Conservation (phyloP, 805 yeast species). For the Pachysolen tannophilus region DNA sequence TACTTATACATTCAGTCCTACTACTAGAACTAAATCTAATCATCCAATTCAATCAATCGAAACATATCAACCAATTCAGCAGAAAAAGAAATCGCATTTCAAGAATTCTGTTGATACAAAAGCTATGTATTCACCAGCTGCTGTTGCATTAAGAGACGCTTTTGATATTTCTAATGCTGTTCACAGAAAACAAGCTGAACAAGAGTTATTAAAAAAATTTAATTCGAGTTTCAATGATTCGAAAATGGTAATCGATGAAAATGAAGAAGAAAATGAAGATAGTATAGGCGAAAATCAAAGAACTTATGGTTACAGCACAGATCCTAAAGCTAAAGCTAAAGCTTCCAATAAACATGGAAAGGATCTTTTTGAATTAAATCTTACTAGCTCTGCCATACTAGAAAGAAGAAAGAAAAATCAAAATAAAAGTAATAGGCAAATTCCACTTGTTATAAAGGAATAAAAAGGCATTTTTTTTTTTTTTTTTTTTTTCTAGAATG, state of each 20-base stretch:
- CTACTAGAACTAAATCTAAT: not conserved
- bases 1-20: not conserved
- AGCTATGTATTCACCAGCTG: constrained; percentile 45
- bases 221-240: constrained; percentile 4
- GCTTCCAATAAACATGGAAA: too few relatives aligned
- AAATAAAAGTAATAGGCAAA: too few relatives aligned
- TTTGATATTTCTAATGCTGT: constrained; percentile 56
- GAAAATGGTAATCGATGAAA: constrained; percentile 24
- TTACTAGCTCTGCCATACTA: too few relatives aligned
- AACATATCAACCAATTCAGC: constrained; percentile 12
- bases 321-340: too few relatives aligned
- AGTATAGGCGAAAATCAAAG: not conserved
- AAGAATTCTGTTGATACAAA: constrained; percentile 8
- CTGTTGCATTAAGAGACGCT: constrained; percentile 51
- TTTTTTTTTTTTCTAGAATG: too few relatives aligned
- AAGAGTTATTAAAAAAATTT: constrained; percentile 25
- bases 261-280: constrained; percentile 26
- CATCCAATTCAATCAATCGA: constrained; percentile 2
- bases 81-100: constrained; percentile 4
- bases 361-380: too few relatives aligned
- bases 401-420: too few relatives aligned
- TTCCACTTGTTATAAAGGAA: too few relatives aligned
- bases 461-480: too few relatives aligned
- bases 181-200: constrained; percentile 49
- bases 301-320: too few relatives aligned